A percentile compares a stretch with the other conserved stretches of the same genome.
These are phyloP conservation scores for Tuber brumale DNA, from an alignment of 495 filamentous ascomycete genomes.

Conservation along the genomic window DNA sequence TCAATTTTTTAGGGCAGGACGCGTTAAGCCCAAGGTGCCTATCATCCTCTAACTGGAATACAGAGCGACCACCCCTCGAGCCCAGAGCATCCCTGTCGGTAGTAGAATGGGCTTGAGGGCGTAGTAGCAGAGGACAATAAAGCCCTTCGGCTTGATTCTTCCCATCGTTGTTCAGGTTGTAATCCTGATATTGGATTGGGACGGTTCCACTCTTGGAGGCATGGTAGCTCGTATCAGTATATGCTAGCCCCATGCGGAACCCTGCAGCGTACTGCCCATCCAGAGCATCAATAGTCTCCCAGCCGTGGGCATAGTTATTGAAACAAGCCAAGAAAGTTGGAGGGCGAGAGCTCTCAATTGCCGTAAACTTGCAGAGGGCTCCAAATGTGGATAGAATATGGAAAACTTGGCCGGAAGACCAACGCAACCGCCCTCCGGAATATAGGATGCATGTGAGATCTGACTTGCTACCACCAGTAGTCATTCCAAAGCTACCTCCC, in stretches of 20 bases:
- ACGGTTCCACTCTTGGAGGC: neutral
- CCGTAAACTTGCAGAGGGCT: conserved; percentile 31
- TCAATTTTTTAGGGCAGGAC: neutral
- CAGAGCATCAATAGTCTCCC: conserved; percentile 28
- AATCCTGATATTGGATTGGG: neutral
- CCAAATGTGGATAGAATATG: conserved; percentile 34
- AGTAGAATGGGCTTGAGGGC: neutral
- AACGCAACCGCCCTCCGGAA: conserved; percentile 20
- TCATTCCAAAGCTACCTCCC: conserved; percentile 8
- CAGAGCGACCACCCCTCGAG: neutral
- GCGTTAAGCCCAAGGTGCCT: neutral
- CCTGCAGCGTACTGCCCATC: conserved; percentile 38
- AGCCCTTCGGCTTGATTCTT: neutral
- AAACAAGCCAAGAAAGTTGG: conserved; percentile 36
- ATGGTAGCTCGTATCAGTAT: neutral
- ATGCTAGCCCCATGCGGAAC: neutral
- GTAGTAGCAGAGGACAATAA: neutral
- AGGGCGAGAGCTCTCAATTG: conserved; percentile 17
- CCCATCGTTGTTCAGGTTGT: neutral
- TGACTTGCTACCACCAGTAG: conserved; percentile 4
- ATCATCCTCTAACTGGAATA: neutral
- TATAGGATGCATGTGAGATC: conserved; percentile 31
- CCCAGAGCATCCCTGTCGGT: neutral
- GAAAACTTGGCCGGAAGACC: conserved; percentile 17
- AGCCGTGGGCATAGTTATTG: conserved; percentile 24